Evolutionary conservation across 2,329 filamentous ascomycete species (phyloP), one percentile per base, ranked within the genome.

Genomic region (Penicillium palitans): DNA sequence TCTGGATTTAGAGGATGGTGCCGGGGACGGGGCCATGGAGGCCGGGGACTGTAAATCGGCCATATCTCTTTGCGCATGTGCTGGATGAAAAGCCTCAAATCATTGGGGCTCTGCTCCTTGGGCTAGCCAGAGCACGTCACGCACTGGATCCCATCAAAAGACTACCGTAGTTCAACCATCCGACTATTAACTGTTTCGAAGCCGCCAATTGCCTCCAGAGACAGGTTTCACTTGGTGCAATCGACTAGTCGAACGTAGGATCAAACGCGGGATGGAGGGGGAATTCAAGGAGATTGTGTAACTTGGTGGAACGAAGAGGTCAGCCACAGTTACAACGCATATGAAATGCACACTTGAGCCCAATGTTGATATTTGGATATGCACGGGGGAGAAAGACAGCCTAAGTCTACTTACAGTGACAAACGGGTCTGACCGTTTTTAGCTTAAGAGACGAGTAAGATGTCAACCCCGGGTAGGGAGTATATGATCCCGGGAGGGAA

Each of bases 1-100:
- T 13, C 25, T 52, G 19, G n/a, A 9, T 44, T 33, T 35, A 3
- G 21, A 59, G 37, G 83, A 82, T 12, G 90, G 87, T 37, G 89
- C 88, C 31, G 91, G 88, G 58, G 92, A 79, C 47, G 84, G 80
- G 66, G 80, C 80, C 64, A 83, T 81, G 61, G 83, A 82, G 61
- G 79, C 78, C 63, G 75, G 76, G 64, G 81, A 81, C 72, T 88
- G 85, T n/a, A 68, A 60, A 40, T 71, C 66, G 46, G 69, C 68
- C 73, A 75, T 75, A 33, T 59, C 63, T 56, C 44, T 49, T 44
- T 60, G 53, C 45, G 49, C 50, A 52, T 61, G 41, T 58, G 49
- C 46, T 27, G 42, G 31, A 35, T 37, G 31, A 17, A 31, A 40
- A 41, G 35, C 44, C 31, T 64, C 59, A 63, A 62, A 67, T 25